Base-by-base conservation (phyloP, 768 basidiomycete genomes). In the Tricholoma sp. region DNA sequence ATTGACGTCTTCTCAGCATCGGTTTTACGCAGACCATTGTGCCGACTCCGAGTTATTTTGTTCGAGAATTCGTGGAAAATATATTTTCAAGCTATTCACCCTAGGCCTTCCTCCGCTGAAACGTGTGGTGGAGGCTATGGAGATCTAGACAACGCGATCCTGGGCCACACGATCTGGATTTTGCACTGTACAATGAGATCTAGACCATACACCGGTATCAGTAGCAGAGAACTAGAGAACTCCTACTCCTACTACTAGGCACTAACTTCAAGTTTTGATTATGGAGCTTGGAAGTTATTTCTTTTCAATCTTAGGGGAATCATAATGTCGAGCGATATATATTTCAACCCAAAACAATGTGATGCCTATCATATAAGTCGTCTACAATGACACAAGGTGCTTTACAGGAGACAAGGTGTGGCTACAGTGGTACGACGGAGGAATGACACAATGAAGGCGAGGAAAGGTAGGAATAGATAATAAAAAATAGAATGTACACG, bases 401-500 rank as follows among this genome's bases (percentile, higher is more conserved):
- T 49, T 21, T n/a, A 49, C 47, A 29, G 27, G 27, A 0, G 47
- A 49, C 47, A 49, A 45, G 19, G 22, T 24, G 45, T 29, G 24
- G n/a, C n/a, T 3, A 27, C 1, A 14, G 29, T 5, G 4, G 45
- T 46, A 47, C 24, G 52, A 18, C 19, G 18, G 29, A 39, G 9
- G 41, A 39, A 53, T 53, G 10, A 22, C 11, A 12, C 34, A 24
- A 5, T 53, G 19, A 27, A 29, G 29, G 47, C 14, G 47, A 49
- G 46, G 14, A 19, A 10, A 24, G 22, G n/a, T n/a, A 29, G 35
- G 21, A 22, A 12, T 4, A 53, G 14, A 2, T 14, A 37, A 2
- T 14, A 37, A n/a, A 41, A 31, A n/a, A 32, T 54, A 29, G 53
- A 45, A 45, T 54, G 31, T 54, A 54, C 53, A 54, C 29, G 53